Conservation (phyloP, 306 rosid species). For the Pachyrhizus erosus region DNA sequence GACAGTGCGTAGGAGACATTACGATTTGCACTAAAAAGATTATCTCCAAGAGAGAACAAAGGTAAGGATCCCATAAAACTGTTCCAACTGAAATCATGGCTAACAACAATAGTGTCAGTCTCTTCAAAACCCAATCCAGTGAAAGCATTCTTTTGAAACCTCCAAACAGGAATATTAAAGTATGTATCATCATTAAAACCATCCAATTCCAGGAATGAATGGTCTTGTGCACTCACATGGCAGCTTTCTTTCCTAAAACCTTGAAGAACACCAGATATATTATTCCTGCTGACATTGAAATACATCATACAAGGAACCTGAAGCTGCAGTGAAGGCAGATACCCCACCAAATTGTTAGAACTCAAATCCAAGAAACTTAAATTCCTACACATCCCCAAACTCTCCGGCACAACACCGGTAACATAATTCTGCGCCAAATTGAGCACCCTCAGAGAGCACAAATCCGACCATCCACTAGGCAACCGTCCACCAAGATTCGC, state of each 20-base stretch:
- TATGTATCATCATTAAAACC: slow-evolving; percentile 40
- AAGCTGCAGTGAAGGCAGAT: slow-evolving; percentile 51
- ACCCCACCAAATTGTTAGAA: slow-evolving; percentile 62
- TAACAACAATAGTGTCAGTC: slow-evolving; percentile 24
- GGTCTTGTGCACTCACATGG: slow-evolving; percentile 25
- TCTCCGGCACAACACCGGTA: slow-evolving; percentile 51
- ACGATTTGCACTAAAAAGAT: slow-evolving; percentile 19
- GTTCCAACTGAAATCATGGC: slow-evolving; percentile 65
- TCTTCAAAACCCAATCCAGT: slow-evolving; percentile 43
- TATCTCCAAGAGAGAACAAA: slow-evolving; percentile 48
- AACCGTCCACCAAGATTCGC: slow-evolving; percentile 68
- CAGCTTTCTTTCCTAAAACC: slow-evolving; percentile 51
- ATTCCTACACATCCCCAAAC: slow-evolving; percentile 59
- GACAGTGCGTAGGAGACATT: slow-evolving; percentile 55
- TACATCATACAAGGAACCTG: slow-evolving; percentile 65
- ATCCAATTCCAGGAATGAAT: slow-evolving; percentile 33
- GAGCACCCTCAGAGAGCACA: slow-evolving; percentile 57
- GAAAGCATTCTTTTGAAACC: slow-evolving; percentile 41
- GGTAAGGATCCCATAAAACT: slow-evolving; percentile 52
- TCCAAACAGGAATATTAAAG: slow-evolving; percentile 45
- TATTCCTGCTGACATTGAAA: slow-evolving; percentile 71
- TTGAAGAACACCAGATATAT: slow-evolving; percentile 56
- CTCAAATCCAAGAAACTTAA: slow-evolving; percentile 70
- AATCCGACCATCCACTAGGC: slow-evolving; percentile 59
- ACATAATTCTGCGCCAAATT: slow-evolving; percentile 73